These are phyloP conservation scores for Exutisphaerella laricina DNA, from an alignment of 2,329 filamentous ascomycete genomes.

Conservation along the genomic window DNA sequence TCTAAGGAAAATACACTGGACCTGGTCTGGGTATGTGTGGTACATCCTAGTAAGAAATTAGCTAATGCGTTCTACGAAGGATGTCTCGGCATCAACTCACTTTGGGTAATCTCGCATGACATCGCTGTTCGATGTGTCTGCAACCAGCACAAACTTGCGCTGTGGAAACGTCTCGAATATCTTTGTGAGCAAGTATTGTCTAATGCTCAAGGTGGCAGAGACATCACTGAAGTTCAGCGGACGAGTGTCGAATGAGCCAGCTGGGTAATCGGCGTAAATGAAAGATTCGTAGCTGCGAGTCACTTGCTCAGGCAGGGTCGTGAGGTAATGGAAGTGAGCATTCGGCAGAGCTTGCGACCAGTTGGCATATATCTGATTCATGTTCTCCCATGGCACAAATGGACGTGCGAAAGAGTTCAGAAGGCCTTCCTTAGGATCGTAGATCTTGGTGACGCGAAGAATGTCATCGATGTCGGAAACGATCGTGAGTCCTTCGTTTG, in stretches of 20 bases:
- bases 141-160: constrained; percentile 69
- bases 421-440: constrained; percentile 65
- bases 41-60: constrained; percentile 41
- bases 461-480: constrained; percentile 77
- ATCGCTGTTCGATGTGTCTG: constrained; percentile 70
- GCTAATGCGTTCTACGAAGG: background rate
- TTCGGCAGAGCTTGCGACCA: constrained; percentile 63
- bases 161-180: constrained; percentile 69
- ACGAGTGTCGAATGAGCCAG: constrained; percentile 70
- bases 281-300: constrained; percentile 74
- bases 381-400: constrained; percentile 69
- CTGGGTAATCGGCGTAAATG: constrained; percentile 72
- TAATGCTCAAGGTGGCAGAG: constrained; percentile 64
- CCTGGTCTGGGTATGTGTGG: constrained; percentile 61
- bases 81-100: background rate
- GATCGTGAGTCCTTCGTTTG: constrained; percentile 62
- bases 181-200: constrained; percentile 63
- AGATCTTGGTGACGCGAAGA: constrained; percentile 74
- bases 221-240: constrained; percentile 76
- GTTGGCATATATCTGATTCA: constrained; percentile 72
- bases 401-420: constrained; percentile 69
- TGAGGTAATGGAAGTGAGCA: constrained; percentile 75
- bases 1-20: constrained; percentile 71
- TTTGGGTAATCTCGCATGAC: constrained; percentile 56
- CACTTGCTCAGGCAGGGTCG: constrained; percentile 71